A percentile compares a stretch with the other conserved stretches of the same genome.
These are phyloP conservation scores for Lentinula edodes DNA, from an alignment of 768 basidiomycete species.

Conservation along the genomic window DNA sequence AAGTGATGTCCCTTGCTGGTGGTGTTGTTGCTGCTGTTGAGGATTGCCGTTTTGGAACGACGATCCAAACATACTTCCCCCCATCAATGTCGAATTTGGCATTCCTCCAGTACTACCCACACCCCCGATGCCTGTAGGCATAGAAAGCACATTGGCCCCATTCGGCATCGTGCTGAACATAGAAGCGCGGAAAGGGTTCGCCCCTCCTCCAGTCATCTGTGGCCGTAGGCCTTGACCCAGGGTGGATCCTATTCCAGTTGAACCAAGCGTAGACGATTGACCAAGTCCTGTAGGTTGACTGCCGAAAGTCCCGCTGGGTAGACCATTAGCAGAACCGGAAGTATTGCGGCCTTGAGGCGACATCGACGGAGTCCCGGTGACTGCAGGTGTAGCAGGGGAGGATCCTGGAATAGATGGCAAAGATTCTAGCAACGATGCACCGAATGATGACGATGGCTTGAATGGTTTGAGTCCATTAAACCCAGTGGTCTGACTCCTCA, in stretches of 20 bases:
- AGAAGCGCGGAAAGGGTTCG: conserved; percentile 65
- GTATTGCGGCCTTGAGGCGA: conserved; percentile 9
- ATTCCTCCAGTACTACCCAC: conserved; percentile 16
- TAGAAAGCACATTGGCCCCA: conserved; percentile 1
- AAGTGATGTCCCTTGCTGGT: conserved; percentile 40
- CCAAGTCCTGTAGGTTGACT: not conserved
- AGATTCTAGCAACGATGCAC: conserved; percentile 65
- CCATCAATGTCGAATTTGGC: conserved; percentile 12
- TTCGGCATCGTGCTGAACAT: conserved; percentile 32
- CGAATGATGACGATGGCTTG: conserved; percentile 79
- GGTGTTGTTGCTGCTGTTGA: conserved; percentile 28
- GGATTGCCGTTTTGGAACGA: conserved; percentile 2
- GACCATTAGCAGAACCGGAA: conserved; percentile 6
- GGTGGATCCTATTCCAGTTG: conserved; percentile 13
- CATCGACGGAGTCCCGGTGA: conserved; percentile 21
- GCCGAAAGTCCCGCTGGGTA: not conserved
- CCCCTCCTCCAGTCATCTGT: conserved; percentile 52
- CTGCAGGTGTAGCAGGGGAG: conserved; percentile 39
- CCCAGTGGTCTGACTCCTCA: conserved; percentile 45
- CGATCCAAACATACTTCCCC: not conserved
- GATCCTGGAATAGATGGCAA: conserved; percentile 72
- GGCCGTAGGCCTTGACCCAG: conserved; percentile 52
- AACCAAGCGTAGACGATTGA: conserved; percentile 25
- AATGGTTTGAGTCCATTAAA: conserved; percentile 70
- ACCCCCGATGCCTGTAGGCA: conserved; percentile 11